Percentiles rank a stretch among this genome's conserved stretches.
Conservation (phyloP, 1,284 basidiomycete genomes). For the Ustilago xerochloae region DNA sequence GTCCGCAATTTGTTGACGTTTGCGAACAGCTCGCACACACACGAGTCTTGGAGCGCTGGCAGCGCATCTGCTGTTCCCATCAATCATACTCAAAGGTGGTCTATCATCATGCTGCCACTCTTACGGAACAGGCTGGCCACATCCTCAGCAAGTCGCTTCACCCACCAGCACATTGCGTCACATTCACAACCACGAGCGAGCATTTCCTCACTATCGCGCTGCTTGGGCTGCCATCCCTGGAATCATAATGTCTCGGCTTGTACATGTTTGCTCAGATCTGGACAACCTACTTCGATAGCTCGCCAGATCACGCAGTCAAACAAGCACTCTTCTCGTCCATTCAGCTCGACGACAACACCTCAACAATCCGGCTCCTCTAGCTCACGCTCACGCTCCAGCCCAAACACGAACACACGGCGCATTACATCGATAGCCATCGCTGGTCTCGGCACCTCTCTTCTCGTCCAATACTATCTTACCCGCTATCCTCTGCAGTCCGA, state of each 20-base stretch:
- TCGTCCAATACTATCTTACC: conserved; percentile 16
- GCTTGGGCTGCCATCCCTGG: neutral
- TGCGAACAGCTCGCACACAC: neutral
- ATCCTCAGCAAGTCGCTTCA: neutral
- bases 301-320: neutral
- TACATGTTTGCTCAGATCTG: neutral
- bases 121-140: conserved; percentile 5
- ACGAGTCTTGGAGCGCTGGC: neutral
- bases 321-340: conserved; percentile 1
- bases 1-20: too few relatives aligned
- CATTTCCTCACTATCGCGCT: neutral
- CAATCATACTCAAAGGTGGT: neutral
- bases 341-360: neutral
- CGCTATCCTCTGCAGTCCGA: conserved; percentile 23
- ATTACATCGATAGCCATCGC: conserved; percentile 32
- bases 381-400: too few relatives aligned
- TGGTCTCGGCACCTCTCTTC: conserved; percentile 21
- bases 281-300: neutral
- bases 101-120: conserved; percentile 15
- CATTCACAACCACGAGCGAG: neutral
- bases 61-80: conserved; percentile 3
- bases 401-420: neutral
- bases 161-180: neutral
- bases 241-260: neutral
- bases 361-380: too few relatives aligned